A percentile compares a stretch with the other conserved stretches of the same genome.
Evolutionary conservation across 2,329 filamentous ascomycete genomes (phyloP).

Genomic region (Aureobasidium subglaciale): DNA sequence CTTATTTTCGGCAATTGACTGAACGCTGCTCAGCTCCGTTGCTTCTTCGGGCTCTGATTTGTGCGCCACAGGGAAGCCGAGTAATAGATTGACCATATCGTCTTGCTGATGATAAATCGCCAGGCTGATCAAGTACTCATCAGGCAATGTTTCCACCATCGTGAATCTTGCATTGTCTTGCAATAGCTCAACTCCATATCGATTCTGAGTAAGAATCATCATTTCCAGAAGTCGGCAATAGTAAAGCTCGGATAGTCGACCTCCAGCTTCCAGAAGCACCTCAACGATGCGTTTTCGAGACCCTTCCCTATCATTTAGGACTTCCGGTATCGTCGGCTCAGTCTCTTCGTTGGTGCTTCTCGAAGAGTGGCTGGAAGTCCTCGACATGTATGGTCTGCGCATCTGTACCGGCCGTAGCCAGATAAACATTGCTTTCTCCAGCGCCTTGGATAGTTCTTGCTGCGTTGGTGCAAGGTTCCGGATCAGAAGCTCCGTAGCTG

Average conservation of each 20-base stretch:
- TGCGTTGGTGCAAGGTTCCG: not conserved
- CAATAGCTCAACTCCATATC: not conserved
- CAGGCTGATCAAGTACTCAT: constrained; percentile 1
- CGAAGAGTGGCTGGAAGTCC: not conserved
- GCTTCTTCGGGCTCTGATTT: not conserved
- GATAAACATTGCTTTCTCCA: constrained; percentile 6
- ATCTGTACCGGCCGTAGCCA: not conserved
- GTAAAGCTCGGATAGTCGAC: constrained; percentile 5
- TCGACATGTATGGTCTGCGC: not conserved
- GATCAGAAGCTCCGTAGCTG: constrained; percentile 4
- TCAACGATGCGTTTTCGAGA: not conserved
- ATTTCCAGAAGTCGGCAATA: constrained; percentile 11
- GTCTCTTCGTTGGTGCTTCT: not conserved
- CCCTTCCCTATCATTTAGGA: not conserved
- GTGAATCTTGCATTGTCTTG: not conserved
- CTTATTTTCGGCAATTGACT: not conserved
- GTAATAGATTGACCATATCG: not conserved
- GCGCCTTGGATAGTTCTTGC: not conserved
- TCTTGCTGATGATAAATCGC: constrained; percentile 8
- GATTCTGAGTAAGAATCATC: constrained; percentile 6
- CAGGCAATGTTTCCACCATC: not conserved
- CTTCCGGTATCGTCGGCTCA: not conserved
- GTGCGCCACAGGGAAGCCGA: not conserved
- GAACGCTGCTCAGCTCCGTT: not conserved
- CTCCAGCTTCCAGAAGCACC: not conserved